Evolutionary conservation across 208 protist genomes (phyloP).

Genomic region (Trichomonas vaginalis): DNA sequence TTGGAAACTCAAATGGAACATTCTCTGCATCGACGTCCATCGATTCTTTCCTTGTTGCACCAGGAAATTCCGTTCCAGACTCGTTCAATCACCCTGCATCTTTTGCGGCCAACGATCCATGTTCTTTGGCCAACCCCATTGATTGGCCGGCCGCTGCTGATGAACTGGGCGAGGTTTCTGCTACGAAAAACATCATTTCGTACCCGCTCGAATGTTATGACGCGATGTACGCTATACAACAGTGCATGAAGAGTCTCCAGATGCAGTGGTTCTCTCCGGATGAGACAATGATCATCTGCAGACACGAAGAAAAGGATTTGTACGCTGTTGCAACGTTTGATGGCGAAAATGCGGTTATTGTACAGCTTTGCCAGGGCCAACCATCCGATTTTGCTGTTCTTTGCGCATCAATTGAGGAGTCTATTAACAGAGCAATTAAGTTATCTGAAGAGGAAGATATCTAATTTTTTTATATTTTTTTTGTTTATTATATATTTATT

Average conservation of each 20-base stretch:
- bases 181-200: neutral
- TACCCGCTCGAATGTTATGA: neutral
- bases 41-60: neutral
- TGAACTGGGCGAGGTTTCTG: neutral
- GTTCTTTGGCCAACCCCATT: neutral
- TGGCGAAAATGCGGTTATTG: neutral
- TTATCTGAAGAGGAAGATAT: neutral
- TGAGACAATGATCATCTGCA: neutral
- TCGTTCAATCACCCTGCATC: neutral
- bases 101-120: neutral
- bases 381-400: neutral
- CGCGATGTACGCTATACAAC: neutral
- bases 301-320: neutral
- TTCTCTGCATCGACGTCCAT: neutral
- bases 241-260: neutral
- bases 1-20: neutral
- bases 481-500: too few relatives aligned
- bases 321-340: neutral
- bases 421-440: neutral
- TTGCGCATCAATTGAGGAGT: neutral
- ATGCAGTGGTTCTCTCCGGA: conserved; percentile 11
- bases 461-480: neutral
- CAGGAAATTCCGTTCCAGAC: neutral
- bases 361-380: neutral
- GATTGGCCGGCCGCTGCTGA: neutral